Base-by-base conservation (phyloP, 805 yeast genomes). In the Ogataea pini region DNA sequence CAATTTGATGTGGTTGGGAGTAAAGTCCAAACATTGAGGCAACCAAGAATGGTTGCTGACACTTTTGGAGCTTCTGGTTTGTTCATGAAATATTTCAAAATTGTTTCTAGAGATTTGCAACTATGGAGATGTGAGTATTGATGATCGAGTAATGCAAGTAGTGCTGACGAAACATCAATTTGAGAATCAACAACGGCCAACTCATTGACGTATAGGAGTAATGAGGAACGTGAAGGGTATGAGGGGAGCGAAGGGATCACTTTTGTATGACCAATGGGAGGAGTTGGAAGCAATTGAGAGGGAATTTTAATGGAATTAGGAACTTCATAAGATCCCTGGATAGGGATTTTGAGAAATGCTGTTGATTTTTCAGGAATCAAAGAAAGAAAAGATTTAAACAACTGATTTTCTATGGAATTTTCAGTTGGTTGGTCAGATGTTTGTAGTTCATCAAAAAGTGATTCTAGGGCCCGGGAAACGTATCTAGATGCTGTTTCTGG, bases 1-100 rank as follows among this genome's bases (percentile, higher is more conserved):
- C 28, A 27, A 9, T 12, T n/a, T 13, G 33, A 17, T 2, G 28
- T 17, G 3, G n/a, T 25, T 13, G 42, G 33, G 22, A 28, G 33
- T 12, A 39, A 22, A 17, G 33, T 7, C 42, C 42, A 39, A 13
- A 16, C 7, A 4, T 27, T 16, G 17, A 27, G 28, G 17, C 28
- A 9, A 4, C n/a, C 13, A 8, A 27, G 18, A 8, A 28, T 32
- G 7, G 17, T 28, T 4, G 16, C 24, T 19, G 36, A 10, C 12
- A 13, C 33, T 9, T 29, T n/a, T 42, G 3, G 10, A 7, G 29
- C 25, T 9, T 37, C 18, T 44, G 9, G 10, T 48, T 33, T 10
- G 38, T 42, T 29, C 12, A 48, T 28, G 37, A 50, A 54, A 39
- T 38, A 50, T 8, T 31, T 17, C 19, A 50, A 18, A 13, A 56